Base-by-base conservation (phyloP, 352 stramenopile genomes). In the Nothophytophthora sp. region DNA sequence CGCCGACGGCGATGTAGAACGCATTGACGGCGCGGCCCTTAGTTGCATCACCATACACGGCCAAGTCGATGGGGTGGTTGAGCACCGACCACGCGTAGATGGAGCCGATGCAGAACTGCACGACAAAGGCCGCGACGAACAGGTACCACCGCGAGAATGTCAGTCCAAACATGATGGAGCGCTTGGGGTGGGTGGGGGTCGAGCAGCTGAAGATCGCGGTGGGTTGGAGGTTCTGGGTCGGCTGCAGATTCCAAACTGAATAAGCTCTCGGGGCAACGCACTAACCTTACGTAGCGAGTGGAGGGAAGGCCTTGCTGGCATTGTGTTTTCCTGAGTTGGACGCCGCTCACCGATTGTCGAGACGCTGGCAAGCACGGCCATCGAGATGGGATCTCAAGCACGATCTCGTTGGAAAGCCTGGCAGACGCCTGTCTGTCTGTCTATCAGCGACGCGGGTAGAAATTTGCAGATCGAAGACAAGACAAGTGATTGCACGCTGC, bases 81-180 rank as follows among this genome's bases (percentile, higher is more conserved):
- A 87, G 68, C 39, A 86, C 72, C 15, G 73, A 86, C 76, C 76
- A 90, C 28, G 76, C 67, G 69, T 90, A 90, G 47, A 90, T 71
- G 43, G 70, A 83, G 35, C 79, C 79, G 30, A 83, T 81, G 61
- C 70, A 86, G 51, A 86, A 87, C 41, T 87, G 76, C 42, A 81
- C 63, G n/a, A 79, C 28, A 53, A 88, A 88, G 23, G 65, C 64
- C 23, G 76, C 76, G 27, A 67, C 60, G 45, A 89, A 86, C 22
- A 89, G 70, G 59, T 82, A 82, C 77, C 77, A 89, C 29, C 77
- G 74, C 29, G 67, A 81, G 48, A 87, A 84, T n/a, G n/a, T n/a
- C n/a, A n/a, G n/a, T n/a, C n/a, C n/a, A n/a, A n/a, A n/a, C n/a
- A n/a, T n/a, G n/a, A n/a, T n/a, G n/a, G n/a, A n/a, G n/a, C n/a